These are phyloP conservation scores for Cystofilobasidium bisporidii DNA, from an alignment of 768 basidiomycete genomes.

Conservation along the genomic window DNA sequence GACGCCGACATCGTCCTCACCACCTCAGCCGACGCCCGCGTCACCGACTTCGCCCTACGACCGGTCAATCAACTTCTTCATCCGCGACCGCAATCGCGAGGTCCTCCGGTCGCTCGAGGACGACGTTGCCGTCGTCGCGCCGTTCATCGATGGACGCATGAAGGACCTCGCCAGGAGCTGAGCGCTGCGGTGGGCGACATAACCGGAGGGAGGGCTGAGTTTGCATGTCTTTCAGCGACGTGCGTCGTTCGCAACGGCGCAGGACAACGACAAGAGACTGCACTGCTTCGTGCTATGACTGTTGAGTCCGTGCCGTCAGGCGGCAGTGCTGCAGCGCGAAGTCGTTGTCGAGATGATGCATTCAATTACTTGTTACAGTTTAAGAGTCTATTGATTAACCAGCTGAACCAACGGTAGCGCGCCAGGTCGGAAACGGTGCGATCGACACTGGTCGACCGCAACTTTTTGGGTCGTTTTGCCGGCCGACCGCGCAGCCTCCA, in stretches of 20 bases:
- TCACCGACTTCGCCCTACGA: neutral
- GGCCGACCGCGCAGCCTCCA: no score
- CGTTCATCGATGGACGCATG: conserved; percentile 15
- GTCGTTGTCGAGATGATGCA: no score
- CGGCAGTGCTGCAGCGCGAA: no score
- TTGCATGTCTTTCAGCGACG: neutral
- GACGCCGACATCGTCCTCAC: neutral
- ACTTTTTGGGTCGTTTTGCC: no score
- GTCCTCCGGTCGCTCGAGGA: conserved; percentile 9
- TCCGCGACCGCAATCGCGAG: conserved; percentile 1
- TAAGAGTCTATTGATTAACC: no score
- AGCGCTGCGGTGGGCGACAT: neutral
- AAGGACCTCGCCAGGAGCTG: conserved; percentile 9
- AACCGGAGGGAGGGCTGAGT: neutral
- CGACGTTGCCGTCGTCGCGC: conserved; percentile 22
- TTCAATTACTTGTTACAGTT: no score
- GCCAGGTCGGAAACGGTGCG: no score
- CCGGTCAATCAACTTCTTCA: conserved; percentile 1
- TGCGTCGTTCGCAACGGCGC: neutral
- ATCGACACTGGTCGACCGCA: no score
- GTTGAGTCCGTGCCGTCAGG: no score
- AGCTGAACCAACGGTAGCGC: no score
- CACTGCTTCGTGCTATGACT: no score
- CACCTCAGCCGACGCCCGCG: neutral
- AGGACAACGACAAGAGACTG: no score